Conservation (phyloP, 371 early-diverging fungal species). For the Coemansia sp. region DNA sequence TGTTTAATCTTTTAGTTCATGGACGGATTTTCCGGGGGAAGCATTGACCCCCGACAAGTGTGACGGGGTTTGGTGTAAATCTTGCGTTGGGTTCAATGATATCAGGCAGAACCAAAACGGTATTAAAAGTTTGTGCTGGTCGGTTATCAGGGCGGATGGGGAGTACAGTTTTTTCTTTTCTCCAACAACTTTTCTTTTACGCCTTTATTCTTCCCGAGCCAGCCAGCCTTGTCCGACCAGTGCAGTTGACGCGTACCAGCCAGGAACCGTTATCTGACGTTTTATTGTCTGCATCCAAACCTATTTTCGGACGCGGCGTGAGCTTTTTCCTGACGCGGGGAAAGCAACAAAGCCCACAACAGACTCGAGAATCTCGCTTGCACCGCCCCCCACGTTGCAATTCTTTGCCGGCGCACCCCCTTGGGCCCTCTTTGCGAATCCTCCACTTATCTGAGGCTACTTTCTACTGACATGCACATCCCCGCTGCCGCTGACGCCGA, state of each 20-base stretch:
- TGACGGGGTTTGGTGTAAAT: too few species aligned
- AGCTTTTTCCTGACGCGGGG: conserved; percentile 30
- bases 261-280: neutral
- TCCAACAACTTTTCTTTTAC: too few species aligned
- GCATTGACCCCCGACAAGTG: too few species aligned
- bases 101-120: too few species aligned
- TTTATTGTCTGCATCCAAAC: neutral
- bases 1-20: too few species aligned
- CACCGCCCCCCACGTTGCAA: conserved; percentile 23
- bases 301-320: neutral
- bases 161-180: too few species aligned
- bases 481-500: conserved; percentile 1
- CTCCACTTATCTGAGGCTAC: conserved; percentile 10
- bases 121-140: too few species aligned
- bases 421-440: conserved; percentile 22
- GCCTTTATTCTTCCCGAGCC: neutral
- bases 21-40: too few species aligned
- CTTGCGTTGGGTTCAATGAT: too few species aligned
- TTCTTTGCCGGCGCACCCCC: conserved; percentile 40
- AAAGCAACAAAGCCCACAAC: conserved; percentile 18
- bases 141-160: too few species aligned
- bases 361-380: conserved; percentile 15
- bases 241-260: neutral
- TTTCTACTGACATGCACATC: conserved; percentile 13
- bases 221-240: neutral